Evolutionary conservation across 441 rosid genomes (phyloP), one percentile per base, ranked within the genome.

Genomic region (Capsella rubella): DNA sequence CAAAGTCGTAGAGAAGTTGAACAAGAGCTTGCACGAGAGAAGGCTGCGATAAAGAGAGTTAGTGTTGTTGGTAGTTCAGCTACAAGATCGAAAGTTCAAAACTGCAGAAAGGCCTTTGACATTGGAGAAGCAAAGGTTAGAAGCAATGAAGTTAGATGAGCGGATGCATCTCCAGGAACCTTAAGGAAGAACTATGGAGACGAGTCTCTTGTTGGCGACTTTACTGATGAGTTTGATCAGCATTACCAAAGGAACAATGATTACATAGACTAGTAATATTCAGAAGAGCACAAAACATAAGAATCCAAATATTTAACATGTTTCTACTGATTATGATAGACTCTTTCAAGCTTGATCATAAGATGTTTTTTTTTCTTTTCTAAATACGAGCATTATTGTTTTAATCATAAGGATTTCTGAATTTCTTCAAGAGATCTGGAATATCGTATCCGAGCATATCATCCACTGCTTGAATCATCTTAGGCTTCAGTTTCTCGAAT

Each of bases 371-470:
- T 32, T 34, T 34, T 6, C 1, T 32, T 32, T 47, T 40, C 15
- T 1, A 39, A 29, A 6, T 0, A 55, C 3, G 1, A 10, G 10
- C 40, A 43, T 6, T 1, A 15, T 9, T 69, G 6, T 2, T 25
- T 42, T 79, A 91, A 31, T 87, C 97, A 37, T 89, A 90, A 5
- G 96, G 97, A 67, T 95, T 95, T 64, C 85, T 86, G 61, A 95
- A 95, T 75, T 83, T 87, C 85, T 89, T 90, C 81, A 89, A 70
- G 27, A 95, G 86, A 39, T 92, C 90, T 5, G 97, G 97, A 58
- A 95, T 89, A 74, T 95, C 97, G 51, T 90, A 86, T 32, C 89
- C 97, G 29, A 92, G 80, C 99, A 95, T 95, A 72, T 90, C 97
- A 51, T 90, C 99, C 0, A 92, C 93, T 2, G 87, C 88, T 77